Evolutionary conservation across 1,284 basidiomycete genomes (phyloP).

Genomic region (Kwoniella shivajii): DNA sequence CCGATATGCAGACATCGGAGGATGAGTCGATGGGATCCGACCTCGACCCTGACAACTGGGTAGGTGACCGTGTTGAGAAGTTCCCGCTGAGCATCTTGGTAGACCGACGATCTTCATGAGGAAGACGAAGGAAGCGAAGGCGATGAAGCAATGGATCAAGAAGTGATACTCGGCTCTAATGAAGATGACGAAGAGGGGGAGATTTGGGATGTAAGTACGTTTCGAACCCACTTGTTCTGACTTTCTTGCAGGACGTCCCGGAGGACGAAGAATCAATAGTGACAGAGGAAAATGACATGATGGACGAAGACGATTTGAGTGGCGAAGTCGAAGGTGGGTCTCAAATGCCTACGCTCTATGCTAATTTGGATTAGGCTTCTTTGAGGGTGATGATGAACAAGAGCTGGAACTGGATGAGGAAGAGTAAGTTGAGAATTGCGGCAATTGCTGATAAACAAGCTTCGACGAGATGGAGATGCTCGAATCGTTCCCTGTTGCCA

Average conservation of each 20-base stretch:
- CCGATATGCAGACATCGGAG: constrained; percentile 25
- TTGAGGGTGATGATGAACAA: constrained; percentile 56
- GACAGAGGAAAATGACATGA: constrained; percentile 25
- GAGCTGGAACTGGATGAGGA: constrained; percentile 56
- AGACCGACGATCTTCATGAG: constrained; percentile 41
- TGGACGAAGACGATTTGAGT: constrained; percentile 22
- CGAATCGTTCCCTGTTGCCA: constrained; percentile 11
- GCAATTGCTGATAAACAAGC: constrained; percentile 11
- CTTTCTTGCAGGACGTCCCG: constrained; percentile 18
- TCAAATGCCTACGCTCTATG: background rate
- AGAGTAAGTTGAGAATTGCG: constrained; percentile 44
- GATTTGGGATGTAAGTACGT: constrained; percentile 36
- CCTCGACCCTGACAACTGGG: constrained; percentile 21
- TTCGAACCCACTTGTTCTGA: background rate
- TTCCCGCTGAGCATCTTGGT: no score
- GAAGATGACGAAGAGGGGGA: constrained; percentile 38
- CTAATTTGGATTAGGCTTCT: constrained; percentile 17
- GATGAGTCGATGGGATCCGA: constrained; percentile 24
- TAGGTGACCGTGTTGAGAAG: constrained; percentile 4
- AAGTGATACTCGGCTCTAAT: constrained; percentile 27
- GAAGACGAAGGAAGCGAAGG: constrained; percentile 49
- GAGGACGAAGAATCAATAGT: constrained; percentile 28
- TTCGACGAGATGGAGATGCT: constrained; percentile 32
- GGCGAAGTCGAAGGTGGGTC: constrained; percentile 17
- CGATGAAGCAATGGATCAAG: constrained; percentile 45